Evolutionary conservation across 345 rosid genomes (phyloP).

Genomic region (Reutealis trisperma): DNA sequence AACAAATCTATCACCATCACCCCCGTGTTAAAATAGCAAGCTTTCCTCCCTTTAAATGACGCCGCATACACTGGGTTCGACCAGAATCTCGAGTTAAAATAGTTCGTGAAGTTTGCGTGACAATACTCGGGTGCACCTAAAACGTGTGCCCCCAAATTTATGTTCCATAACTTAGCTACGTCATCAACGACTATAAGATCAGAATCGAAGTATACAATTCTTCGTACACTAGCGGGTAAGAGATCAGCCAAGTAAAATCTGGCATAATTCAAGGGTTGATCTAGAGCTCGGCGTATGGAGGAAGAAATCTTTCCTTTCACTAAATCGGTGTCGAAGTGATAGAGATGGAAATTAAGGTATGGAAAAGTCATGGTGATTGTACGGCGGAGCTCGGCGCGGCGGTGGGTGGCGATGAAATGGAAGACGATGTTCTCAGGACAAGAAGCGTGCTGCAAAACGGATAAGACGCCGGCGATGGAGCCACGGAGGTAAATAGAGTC

Average conservation of each 20-base stretch:
- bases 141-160: slow-evolving; percentile 49
- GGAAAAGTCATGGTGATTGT: slow-evolving; percentile 67
- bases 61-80: slow-evolving; percentile 46
- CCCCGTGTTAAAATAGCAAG: slow-evolving; percentile 89
- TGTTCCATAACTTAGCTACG: slow-evolving; percentile 73
- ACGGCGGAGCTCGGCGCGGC: slow-evolving; percentile 54
- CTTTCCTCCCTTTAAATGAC: slow-evolving; percentile 45
- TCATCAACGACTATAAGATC: slow-evolving; percentile 87
- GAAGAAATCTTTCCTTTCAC: slow-evolving; percentile 71
- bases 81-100: slow-evolving; percentile 76
- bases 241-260: slow-evolving; percentile 86
- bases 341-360: slow-evolving; percentile 64
- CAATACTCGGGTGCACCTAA: slow-evolving; percentile 91
- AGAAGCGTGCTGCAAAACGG: slow-evolving; percentile 80
- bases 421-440: slow-evolving; percentile 85
- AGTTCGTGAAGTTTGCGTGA: slow-evolving; percentile 73
- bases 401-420: slow-evolving; percentile 69
- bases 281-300: slow-evolving; percentile 73
- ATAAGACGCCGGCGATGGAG: slow-evolving; percentile 79
- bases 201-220: slow-evolving; percentile 87
- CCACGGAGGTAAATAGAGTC: slow-evolving; percentile 89
- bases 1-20: slow-evolving; percentile 86
- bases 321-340: slow-evolving; percentile 65
- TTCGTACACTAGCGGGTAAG: slow-evolving; percentile 53
- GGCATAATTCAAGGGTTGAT: slow-evolving; percentile 88